A percentile compares a stretch with the other conserved stretches of the same genome.
phyloP scores from a whole-genome alignment of 2,329 filamentous ascomycete genomes.

The Teratosphaeria pseudoeucalypti region DNA sequence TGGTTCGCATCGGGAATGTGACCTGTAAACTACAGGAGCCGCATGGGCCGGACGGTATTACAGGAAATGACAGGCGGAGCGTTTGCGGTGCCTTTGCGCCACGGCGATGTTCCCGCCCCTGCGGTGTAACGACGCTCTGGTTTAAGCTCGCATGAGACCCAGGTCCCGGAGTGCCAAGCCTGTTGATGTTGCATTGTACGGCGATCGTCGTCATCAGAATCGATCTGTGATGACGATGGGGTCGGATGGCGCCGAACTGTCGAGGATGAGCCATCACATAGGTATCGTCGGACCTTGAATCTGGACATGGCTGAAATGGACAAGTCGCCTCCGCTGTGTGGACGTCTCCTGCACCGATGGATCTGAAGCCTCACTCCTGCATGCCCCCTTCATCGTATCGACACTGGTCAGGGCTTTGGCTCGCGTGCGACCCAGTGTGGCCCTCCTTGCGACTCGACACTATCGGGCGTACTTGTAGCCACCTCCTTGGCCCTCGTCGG shows the following conservation, averaged over 20 bases:
- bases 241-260: neutral
- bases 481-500: neutral
- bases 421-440: neutral
- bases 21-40: neutral
- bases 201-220: neutral
- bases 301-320: too few species aligned
- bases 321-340: too few species aligned
- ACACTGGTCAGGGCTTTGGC: neutral
- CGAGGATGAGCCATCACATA: neutral
- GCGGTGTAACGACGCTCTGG: neutral
- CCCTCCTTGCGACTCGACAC: neutral
- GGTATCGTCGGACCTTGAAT: too few species aligned
- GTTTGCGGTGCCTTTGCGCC: neutral
- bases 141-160: neutral
- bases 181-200: neutral
- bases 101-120: neutral
- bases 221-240: neutral
- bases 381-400: neutral
- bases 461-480: neutral
- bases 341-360: neutral
- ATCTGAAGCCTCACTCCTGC: neutral
- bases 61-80: slow-evolving; percentile 3
- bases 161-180: neutral
- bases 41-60: neutral
- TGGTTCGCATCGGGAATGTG: neutral